These are phyloP conservation scores for Chlorociboria aeruginascens DNA, from an alignment of 495 filamentous ascomycete genomes.

Conservation along the genomic window DNA sequence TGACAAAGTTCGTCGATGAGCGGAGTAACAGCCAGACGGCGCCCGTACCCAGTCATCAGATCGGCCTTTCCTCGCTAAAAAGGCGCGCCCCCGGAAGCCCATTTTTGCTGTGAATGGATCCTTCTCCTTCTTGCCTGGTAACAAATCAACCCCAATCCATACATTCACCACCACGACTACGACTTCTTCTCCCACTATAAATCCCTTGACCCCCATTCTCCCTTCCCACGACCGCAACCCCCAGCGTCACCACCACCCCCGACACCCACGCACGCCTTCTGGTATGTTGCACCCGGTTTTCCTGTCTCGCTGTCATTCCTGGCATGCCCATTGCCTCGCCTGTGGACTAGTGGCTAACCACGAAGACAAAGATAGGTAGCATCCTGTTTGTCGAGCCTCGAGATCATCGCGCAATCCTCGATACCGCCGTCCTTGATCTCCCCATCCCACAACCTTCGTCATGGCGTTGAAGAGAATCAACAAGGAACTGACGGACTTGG, in stretches of 20 bases:
- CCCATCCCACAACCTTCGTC: slow-evolving; percentile 26
- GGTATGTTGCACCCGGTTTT: slow-evolving; percentile 3
- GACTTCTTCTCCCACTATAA: slow-evolving; percentile 7
- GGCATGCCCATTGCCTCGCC: slow-evolving; percentile 11
- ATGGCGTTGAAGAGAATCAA: slow-evolving; percentile 99
- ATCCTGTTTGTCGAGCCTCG: slow-evolving; percentile 11
- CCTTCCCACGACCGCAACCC: slow-evolving; percentile 1
- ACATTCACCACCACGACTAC: neutral
- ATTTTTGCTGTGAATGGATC: no score
- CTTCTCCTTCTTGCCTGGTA: no score
- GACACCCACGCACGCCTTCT: neutral
- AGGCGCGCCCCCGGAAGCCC: no score
- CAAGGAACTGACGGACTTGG: slow-evolving; percentile 98
- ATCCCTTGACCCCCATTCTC: slow-evolving; percentile 6
- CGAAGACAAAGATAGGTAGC: slow-evolving; percentile 9
- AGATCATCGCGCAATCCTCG: slow-evolving; percentile 3
- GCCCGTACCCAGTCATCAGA: no score
- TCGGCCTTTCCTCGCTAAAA: no score
- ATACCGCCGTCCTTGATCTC: slow-evolving; percentile 3
- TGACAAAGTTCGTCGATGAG: no score
- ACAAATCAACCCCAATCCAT: no score
- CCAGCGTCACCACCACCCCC: neutral
- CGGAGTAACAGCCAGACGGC: no score
- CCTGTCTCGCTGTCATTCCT: neutral
- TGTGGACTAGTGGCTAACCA: slow-evolving; percentile 15